Percentiles rank a stretch among this genome's conserved stretches.
These are phyloP conservation scores for Boletus sp. DNA, from an alignment of 768 basidiomycete species.

Conservation along the genomic window DNA sequence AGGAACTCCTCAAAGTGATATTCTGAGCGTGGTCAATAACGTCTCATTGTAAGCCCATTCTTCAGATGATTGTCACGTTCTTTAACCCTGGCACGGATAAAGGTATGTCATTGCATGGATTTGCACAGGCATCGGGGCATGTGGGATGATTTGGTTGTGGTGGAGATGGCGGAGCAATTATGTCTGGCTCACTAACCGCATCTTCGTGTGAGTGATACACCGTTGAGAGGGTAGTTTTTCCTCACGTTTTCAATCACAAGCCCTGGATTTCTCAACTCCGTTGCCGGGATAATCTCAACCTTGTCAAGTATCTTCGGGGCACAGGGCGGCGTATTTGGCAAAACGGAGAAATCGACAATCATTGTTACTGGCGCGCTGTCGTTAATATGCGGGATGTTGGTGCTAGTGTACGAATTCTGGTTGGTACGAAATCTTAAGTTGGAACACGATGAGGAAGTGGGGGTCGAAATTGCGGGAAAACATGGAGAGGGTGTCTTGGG, in stretches of 20 bases:
- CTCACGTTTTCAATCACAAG: conserved; percentile 28
- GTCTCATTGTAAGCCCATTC: conserved; percentile 42
- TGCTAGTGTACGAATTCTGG: conserved; percentile 44
- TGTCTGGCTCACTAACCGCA: conserved; percentile 53
- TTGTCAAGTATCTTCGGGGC: conserved; percentile 48
- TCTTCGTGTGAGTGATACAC: conserved; percentile 46
- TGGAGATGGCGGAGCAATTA: conserved; percentile 60
- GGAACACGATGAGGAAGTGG: conserved; percentile 41
- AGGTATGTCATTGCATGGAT: conserved; percentile 54
- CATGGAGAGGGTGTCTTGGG: conserved; percentile 42
- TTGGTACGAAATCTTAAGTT: conserved; percentile 41
- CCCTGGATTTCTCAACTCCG: conserved; percentile 54
- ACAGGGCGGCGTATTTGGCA: conserved; percentile 45
- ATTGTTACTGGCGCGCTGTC: conserved; percentile 43
- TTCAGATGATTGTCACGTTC: neutral
- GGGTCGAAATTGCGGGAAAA: conserved; percentile 40
- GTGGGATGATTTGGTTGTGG: conserved; percentile 58
- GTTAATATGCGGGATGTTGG: conserved; percentile 40
- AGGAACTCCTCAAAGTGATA: conserved; percentile 30
- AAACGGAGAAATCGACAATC: conserved; percentile 43
- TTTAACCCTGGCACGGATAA: conserved; percentile 1
- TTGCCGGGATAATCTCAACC: conserved; percentile 55
- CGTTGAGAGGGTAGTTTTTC: neutral
- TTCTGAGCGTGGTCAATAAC: conserved; percentile 39
- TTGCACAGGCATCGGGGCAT: conserved; percentile 51